These are phyloP conservation scores for Calonectria henricotiae DNA, from an alignment of 2,329 filamentous ascomycete species.

Conservation along the genomic window DNA sequence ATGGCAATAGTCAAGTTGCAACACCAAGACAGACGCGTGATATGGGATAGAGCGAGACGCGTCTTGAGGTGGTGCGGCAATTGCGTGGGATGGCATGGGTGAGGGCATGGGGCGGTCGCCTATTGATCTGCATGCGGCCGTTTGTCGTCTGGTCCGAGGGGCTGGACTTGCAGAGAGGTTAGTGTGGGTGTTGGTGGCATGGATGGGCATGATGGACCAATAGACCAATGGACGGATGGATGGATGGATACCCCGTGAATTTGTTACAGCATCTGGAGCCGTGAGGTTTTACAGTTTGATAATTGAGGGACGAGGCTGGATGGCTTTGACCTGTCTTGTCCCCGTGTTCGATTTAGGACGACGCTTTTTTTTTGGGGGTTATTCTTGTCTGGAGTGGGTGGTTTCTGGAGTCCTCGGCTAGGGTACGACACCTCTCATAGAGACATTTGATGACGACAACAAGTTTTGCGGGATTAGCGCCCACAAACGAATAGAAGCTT, in stretches of 20 bases:
- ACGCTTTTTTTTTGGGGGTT: constrained; percentile 24
- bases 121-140: constrained; percentile 43
- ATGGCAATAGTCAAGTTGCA: constrained; percentile 38
- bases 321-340: constrained; percentile 8
- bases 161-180: constrained; percentile 30
- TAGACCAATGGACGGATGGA: constrained; percentile 42
- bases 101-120: constrained; percentile 27
- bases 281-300: constrained; percentile 32
- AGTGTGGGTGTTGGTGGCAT: constrained; percentile 22
- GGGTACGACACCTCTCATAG: constrained; percentile 27
- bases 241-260: constrained; percentile 46
- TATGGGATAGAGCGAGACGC: constrained; percentile 46
- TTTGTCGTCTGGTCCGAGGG: constrained; percentile 37
- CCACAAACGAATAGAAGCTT: constrained; percentile 16
- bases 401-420: constrained; percentile 34
- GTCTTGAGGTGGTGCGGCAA: constrained; percentile 39
- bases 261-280: constrained; percentile 32
- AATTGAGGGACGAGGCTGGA: constrained; percentile 21
- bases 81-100: constrained; percentile 39
- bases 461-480: constrained; percentile 24
- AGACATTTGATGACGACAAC: constrained; percentile 21
- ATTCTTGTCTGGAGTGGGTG: constrained; percentile 29
- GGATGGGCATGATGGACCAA: constrained; percentile 12
- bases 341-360: constrained; percentile 24
- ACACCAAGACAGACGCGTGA: constrained; percentile 50